Percentiles rank a stretch among this genome's conserved stretches.
These are phyloP conservation scores for Phytopythium vexans DNA, from an alignment of 352 stramenopile genomes.

Conservation along the genomic window DNA sequence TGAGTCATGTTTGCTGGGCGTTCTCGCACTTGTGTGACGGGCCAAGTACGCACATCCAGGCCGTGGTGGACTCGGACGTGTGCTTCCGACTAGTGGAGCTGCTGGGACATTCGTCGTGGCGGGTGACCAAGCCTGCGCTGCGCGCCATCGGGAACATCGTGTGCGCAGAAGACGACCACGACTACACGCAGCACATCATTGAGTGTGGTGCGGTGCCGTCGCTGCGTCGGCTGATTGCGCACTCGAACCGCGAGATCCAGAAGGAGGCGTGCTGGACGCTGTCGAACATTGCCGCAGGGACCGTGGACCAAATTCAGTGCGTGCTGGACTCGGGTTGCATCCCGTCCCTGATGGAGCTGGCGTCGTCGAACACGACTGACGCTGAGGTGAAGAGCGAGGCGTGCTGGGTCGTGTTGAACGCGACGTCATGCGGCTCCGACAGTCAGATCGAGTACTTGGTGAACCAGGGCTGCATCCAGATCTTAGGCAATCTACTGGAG, in stretches of 20 bases:
- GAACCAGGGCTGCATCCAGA: constrained; percentile 86
- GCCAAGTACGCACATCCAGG: constrained; percentile 95
- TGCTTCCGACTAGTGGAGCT: constrained; percentile 93
- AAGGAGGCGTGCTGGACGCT: constrained; percentile 97
- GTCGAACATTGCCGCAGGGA: constrained; percentile 98
- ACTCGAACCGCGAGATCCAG: constrained; percentile 97
- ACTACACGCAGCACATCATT: constrained; percentile 95
- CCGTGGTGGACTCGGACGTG: constrained; percentile 89
- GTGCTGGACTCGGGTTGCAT: constrained; percentile 97
- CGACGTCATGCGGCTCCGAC: constrained; percentile 96
- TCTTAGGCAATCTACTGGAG: constrained; percentile 90
- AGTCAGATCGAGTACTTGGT: constrained; percentile 91
- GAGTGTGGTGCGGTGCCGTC: constrained; percentile 94
- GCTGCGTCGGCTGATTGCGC: constrained; percentile 91
- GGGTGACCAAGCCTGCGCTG: constrained; percentile 96
- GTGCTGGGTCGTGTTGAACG: constrained; percentile 98
- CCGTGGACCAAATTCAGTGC: constrained; percentile 96
- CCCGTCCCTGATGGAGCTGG: constrained; percentile 92
- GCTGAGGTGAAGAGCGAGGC: constrained; percentile 97
- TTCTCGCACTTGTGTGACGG: constrained; percentile 97
- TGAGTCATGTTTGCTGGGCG: constrained; percentile 95
- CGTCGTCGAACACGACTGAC: constrained; percentile 90
- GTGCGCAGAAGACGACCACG: constrained; percentile 94
- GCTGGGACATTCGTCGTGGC: constrained; percentile 90
- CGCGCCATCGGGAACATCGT: constrained; percentile 99